These are phyloP conservation scores for Blastomyces emzantsi DNA, from an alignment of 2,329 filamentous ascomycete genomes.

Conservation along the genomic window DNA sequence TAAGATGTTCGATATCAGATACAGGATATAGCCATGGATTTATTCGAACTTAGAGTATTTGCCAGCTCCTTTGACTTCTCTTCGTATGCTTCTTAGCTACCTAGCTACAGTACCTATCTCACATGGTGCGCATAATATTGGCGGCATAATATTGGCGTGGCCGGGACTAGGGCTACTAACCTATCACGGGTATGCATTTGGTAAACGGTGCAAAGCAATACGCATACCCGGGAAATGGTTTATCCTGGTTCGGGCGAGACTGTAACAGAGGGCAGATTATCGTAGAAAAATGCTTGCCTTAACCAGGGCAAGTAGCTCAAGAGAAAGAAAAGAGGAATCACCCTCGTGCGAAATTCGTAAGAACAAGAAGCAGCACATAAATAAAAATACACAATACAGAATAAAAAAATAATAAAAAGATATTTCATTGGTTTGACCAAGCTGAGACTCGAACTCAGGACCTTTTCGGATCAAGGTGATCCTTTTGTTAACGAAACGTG, in stretches of 20 bases:
- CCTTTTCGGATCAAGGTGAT: constrained; percentile 12
- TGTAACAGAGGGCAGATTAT: too few relatives aligned
- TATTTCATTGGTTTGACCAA: constrained; percentile 6
- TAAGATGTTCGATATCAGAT: not conserved
- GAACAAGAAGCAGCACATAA: too few relatives aligned
- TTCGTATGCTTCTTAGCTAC: not conserved
- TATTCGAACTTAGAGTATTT: not conserved
- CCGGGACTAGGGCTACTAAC: not conserved
- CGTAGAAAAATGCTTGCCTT: too few relatives aligned
- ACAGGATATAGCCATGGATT: not conserved
- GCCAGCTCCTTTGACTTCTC: too few relatives aligned
- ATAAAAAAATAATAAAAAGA: not conserved
- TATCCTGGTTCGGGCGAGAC: too few relatives aligned
- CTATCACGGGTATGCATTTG: not conserved
- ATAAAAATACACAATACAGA: not conserved
- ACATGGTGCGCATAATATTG: too few relatives aligned
- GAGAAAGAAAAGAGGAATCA: too few relatives aligned
- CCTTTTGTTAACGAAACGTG: constrained; percentile 9
- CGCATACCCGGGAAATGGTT: too few relatives aligned
- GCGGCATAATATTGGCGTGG: not conserved
- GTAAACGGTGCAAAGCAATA: not conserved
- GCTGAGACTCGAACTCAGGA: constrained; percentile 15
- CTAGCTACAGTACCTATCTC: too few relatives aligned
- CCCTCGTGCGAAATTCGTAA: too few relatives aligned
- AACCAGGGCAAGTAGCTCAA: too few relatives aligned